Base-by-base conservation (phyloP, 805 yeast genomes). In the Barnettozyma vustinii region DNA sequence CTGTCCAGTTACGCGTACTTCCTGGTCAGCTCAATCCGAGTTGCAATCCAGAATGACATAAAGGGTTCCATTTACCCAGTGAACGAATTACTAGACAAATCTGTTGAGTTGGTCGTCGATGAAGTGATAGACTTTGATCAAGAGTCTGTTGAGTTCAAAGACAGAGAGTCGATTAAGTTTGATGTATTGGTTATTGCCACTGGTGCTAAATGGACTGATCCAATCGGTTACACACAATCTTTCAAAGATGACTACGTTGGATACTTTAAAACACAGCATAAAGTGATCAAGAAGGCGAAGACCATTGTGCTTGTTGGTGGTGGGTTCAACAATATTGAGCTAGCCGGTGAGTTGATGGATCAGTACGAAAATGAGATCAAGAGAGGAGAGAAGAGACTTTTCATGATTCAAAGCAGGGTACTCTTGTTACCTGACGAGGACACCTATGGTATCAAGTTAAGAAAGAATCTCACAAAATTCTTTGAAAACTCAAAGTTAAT, bases 231-330 rank as follows among this genome's bases (percentile, higher is more conserved):
- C 5, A 51, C 62, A 1, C 30, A 18, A 13, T 9, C 25, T n/a
- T 53, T 58, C 37, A 55, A 55, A 8, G 53, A 56, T 20, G 50
- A 49, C n/a, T 49, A 53, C 19, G 36, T 45, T 3, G 32, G 35
- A 1, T 54, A 63, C 41, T 51, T 55, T 30, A 42, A 50, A 6
- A 19, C 39, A 4, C 52, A 56, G 35, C 33, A 27, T 12, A 50
- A 55, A 6, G 49, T 48, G 42, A 51, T 65, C 8, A 49, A 50
- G 12, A 37, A 45, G 0, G 66, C 68, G 3, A 55, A 59, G 20
- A 48, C 57, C 25, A 57, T 66, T 16, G 63, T 58, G 4, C 45
- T 67, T 18, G 51, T 66, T 19, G 70, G 71, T 36, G 71, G 67
- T 19, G 72, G 71, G 3, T 56, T 58, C 42, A 56, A 54, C 18